phyloP scores from a whole-genome alignment of 2,329 filamentous ascomycete genomes.

The Rhinocladiella similis region DNA sequence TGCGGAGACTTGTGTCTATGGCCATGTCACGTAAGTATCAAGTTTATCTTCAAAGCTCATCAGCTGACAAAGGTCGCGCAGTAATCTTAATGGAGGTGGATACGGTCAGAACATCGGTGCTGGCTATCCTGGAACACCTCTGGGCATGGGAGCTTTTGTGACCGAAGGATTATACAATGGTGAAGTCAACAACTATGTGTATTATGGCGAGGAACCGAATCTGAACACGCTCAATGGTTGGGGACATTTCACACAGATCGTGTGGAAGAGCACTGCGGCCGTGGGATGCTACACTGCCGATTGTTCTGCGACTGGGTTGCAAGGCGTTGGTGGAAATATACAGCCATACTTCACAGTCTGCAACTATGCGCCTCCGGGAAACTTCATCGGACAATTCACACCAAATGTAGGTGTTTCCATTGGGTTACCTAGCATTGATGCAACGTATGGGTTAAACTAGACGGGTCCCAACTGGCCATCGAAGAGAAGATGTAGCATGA shows the following conservation, averaged over 20 bases:
- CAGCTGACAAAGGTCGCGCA: constrained; percentile 5
- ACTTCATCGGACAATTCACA: constrained; percentile 16
- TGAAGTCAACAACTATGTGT: constrained; percentile 61
- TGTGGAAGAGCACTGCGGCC: constrained; percentile 63
- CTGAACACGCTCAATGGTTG: constrained; percentile 62
- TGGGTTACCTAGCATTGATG: constrained; percentile 12
- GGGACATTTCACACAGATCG: constrained; percentile 75
- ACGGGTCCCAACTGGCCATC: too few relatives aligned
- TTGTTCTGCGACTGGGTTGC: constrained; percentile 43
- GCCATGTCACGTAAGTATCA: constrained; percentile 70
- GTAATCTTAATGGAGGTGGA: constrained; percentile 56
- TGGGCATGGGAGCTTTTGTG: constrained; percentile 62
- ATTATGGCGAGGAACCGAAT: constrained; percentile 58
- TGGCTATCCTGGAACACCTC: constrained; percentile 44
- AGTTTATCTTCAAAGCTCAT: background rate
- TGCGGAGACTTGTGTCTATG: constrained; percentile 68
- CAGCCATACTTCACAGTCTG: constrained; percentile 76
- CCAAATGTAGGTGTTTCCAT: constrained; percentile 16
- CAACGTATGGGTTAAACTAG: constrained; percentile 6
- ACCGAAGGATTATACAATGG: constrained; percentile 86
- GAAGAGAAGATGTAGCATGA: too few relatives aligned
- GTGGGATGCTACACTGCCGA: constrained; percentile 50
- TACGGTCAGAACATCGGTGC: constrained; percentile 94
- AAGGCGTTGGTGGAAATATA: constrained; percentile 41
- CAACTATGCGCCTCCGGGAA: constrained; percentile 72